Conservation (phyloP, 139 green algal species). For the Closterium sp. region DNA sequence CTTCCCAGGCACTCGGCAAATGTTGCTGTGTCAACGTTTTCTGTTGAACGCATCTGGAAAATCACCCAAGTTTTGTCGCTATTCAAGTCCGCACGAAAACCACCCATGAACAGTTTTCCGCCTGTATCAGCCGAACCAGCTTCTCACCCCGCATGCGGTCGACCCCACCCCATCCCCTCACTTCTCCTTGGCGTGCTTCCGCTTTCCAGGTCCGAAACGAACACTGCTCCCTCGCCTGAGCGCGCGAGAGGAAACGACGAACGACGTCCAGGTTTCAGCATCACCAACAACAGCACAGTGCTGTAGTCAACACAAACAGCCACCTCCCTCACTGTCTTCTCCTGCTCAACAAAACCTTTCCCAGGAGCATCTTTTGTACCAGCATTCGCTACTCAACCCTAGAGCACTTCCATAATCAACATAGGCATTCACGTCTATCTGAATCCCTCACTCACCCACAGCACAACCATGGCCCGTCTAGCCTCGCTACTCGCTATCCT, state of each 20-base stretch:
- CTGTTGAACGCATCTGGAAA: not conserved
- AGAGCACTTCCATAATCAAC: no score
- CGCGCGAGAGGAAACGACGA: no score
- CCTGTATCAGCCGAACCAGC: no score
- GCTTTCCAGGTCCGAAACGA: no score
- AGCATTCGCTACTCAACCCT: no score
- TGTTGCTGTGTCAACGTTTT: not conserved
- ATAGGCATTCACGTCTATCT: no score
- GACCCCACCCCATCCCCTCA: no score
- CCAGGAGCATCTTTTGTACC: not conserved
- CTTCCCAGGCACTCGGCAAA: not conserved
- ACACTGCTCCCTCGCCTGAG: no score
- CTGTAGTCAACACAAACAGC: no score
- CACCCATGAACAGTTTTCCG: not conserved
- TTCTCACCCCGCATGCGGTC: no score
- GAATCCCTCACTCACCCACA: no score
- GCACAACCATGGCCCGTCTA: not conserved
- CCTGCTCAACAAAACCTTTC: not conserved
- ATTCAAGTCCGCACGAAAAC: not conserved
- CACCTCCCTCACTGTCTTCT: not conserved
- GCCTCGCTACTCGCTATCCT: not conserved
- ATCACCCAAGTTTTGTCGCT: not conserved
- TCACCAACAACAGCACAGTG: not conserved
- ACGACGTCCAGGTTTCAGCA: not conserved
- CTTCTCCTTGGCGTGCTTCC: no score